These are phyloP conservation scores for Neurospora discreta DNA, from an alignment of 495 filamentous ascomycete species.

Conservation along the genomic window DNA sequence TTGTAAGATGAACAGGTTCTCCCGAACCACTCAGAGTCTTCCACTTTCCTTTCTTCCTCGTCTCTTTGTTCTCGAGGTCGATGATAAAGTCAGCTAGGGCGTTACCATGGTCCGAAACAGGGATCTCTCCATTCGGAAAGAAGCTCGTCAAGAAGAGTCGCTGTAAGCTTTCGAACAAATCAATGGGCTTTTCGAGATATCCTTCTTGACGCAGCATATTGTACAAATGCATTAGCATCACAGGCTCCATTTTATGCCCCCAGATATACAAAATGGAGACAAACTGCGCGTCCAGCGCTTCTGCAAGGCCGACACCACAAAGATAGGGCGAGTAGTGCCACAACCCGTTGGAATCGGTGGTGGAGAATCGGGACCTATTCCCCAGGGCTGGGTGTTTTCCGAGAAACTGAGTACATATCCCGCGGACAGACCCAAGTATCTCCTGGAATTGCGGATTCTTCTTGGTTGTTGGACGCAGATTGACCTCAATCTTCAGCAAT, in stretches of 20 bases:
- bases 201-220: slow-evolving; percentile 34
- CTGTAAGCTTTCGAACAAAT: slow-evolving; percentile 1
- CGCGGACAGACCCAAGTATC: slow-evolving; percentile 4
- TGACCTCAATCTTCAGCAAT: background rate
- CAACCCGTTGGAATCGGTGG: slow-evolving; percentile 33
- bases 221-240: slow-evolving; percentile 24
- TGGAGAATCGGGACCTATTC: slow-evolving; percentile 26
- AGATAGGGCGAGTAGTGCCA: slow-evolving; percentile 42
- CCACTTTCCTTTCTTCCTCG: background rate
- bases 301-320: slow-evolving; percentile 33
- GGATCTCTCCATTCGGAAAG: slow-evolving; percentile 21
- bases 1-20: background rate
- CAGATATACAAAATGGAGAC: slow-evolving; percentile 20
- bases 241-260: slow-evolving; percentile 11
- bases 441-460: slow-evolving; percentile 12
- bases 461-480: background rate
- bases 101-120: slow-evolving; percentile 18
- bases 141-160: slow-evolving; percentile 7
- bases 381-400: background rate
- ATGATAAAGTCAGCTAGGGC: background rate
- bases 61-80: background rate
- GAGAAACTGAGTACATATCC: background rate
- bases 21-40: background rate
- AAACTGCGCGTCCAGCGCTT: slow-evolving; percentile 28
- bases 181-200: slow-evolving; percentile 21